A percentile compares a stretch with the other conserved stretches of the same genome.
These are phyloP conservation scores for Lepiota venenata DNA, from an alignment of 768 basidiomycete species.

Conservation along the genomic window DNA sequence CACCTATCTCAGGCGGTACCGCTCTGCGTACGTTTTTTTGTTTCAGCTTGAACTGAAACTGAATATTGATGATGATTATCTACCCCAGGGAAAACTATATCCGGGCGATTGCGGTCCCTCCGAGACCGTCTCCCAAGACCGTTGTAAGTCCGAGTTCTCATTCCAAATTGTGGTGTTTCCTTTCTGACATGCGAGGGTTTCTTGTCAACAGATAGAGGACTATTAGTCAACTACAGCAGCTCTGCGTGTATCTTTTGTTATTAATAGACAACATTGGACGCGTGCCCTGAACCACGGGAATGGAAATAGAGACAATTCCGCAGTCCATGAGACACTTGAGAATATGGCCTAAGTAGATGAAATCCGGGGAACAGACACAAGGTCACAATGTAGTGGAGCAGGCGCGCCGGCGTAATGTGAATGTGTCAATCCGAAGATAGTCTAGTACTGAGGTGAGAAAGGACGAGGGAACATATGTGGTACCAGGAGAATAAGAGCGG, in stretches of 20 bases:
- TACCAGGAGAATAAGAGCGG: not conserved
- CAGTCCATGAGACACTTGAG: conserved; percentile 5
- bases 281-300: not conserved
- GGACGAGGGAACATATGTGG: not conserved
- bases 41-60: conserved; percentile 2
- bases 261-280: conserved; percentile 10
- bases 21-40: conserved; percentile 68
- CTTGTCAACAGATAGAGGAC: conserved; percentile 19
- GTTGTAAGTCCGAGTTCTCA: conserved; percentile 26
- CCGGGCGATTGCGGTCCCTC: conserved; percentile 64
- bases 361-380: not conserved
- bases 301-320: conserved; percentile 4
- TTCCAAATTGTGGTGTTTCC: not conserved
- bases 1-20: conserved; percentile 84
- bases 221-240: conserved; percentile 20
- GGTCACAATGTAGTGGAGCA: not conserved
- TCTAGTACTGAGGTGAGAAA: not conserved
- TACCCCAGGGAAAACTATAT: conserved; percentile 56
- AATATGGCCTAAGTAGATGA: not conserved
- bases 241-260: conserved; percentile 10
- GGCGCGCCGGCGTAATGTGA: not conserved
- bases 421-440: conserved; percentile 3
- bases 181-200: conserved; percentile 3
- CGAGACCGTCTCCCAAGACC: conserved; percentile 32
- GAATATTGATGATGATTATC: conserved; percentile 11